Evolutionary conservation across 306 rosid species (phyloP).

Genomic region (Quercus ilex): DNA sequence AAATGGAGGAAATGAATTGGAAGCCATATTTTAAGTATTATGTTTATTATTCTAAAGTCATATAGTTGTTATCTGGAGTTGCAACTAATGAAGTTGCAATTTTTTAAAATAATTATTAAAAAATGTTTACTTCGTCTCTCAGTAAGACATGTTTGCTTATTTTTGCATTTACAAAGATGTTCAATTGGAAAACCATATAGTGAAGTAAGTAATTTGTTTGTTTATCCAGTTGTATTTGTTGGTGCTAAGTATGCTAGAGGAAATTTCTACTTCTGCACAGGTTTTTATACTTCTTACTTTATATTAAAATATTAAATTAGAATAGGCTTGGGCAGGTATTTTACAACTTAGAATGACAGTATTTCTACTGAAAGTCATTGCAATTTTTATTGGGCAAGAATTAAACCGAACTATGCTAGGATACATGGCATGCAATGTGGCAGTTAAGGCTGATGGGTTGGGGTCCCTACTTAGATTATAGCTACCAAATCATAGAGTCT

Average conservation of each 20-base stretch:
- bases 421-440: background rate
- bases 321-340: background rate
- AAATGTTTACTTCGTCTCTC: background rate
- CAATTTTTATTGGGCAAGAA: background rate
- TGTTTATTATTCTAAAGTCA: background rate
- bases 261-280: background rate
- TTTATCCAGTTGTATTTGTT: background rate
- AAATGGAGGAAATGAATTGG: conserved; percentile 1
- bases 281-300: background rate
- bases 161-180: conserved; percentile 6
- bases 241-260: background rate
- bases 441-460: background rate
- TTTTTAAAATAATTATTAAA: too few species aligned
- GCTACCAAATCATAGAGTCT: background rate
- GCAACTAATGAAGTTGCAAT: background rate
- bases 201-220: background rate
- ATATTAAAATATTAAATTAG: background rate
- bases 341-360: background rate
- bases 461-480: background rate
- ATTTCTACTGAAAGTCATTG: background rate
- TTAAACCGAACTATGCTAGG: background rate
- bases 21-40: conserved; percentile 8
- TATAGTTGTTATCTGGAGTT: conserved; percentile 2
- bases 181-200: background rate
- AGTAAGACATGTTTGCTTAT: background rate